Base-by-base conservation (phyloP, 139 green algal species). In the Chlorella sp. region DNA sequence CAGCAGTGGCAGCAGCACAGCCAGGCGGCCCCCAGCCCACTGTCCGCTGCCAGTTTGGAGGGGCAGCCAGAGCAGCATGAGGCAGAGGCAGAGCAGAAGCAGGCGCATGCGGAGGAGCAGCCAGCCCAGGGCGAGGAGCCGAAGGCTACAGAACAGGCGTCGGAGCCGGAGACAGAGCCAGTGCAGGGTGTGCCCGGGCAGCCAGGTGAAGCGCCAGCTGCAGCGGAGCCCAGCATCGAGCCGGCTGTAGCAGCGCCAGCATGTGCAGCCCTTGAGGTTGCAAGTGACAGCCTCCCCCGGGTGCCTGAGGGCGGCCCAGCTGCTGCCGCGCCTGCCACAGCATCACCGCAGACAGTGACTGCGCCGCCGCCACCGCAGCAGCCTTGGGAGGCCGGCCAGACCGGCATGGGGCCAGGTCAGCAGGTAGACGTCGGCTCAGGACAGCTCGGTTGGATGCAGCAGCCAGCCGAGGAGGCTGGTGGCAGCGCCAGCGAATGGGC, bases 1-100 rank as follows among this genome's bases (percentile, higher is more conserved):
- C 89, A 92, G 89, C 42, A 79, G 39, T 92, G 89, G 89, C 68
- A 85, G 68, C 61, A 80, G 57, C 57, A 90, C 86, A 34, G 37
- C 42, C 64, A 69, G 34, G 34, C 73, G 53, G 83, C 11, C 36
- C 18, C 85, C 40, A 30, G 32, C 71, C 0, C 4, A 71, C 11
- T 2, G 7, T 18, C 57, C 24, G 83, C 48, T 19, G 83, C 36
- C 37, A 57, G 53, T 73, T 2, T 5, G 30, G 30, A 78, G 40
- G 16, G 71, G 69, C 18, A 40, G 32, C 18, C 26, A 53, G 24
- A 18, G 32, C n/a, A 53, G 69, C 34, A 37, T 21, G 53, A 83
- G 48, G 24, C 79, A 15, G 68, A 30, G 39, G 32, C 68, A 2
- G 80, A 60, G 21, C 69, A 83, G 34, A 68, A 84, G 48, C n/a